Conservation (phyloP, 805 yeast genomes). For the Aciculoconidium aculeatum region DNA sequence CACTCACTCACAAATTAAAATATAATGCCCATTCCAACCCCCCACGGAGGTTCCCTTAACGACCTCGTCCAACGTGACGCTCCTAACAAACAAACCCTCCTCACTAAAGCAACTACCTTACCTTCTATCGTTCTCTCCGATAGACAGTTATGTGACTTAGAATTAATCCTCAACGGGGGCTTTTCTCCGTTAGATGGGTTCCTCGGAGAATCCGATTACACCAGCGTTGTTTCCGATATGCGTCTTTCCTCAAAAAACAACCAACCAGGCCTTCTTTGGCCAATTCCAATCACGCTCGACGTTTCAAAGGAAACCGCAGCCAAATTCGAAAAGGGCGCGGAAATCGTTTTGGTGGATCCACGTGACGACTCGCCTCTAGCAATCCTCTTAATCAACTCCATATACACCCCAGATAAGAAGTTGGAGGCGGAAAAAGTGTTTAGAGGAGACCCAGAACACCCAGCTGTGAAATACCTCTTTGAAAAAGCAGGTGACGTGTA, state of each 20-base stretch:
- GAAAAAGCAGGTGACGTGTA: constrained; percentile 77
- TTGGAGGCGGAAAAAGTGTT: constrained; percentile 81
- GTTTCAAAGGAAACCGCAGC: constrained; percentile 48
- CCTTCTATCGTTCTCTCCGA: constrained; percentile 57
- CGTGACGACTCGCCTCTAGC: constrained; percentile 78
- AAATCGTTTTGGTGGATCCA: constrained; percentile 73
- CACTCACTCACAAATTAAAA: not conserved
- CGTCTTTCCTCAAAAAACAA: constrained; percentile 49
- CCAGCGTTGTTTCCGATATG: constrained; percentile 60
- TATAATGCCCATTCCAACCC: constrained; percentile 56
- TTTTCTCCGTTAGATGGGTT: constrained; percentile 79
- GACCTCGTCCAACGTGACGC: constrained; percentile 83
- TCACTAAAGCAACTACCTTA: constrained; percentile 51
- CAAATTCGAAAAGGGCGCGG: constrained; percentile 46
- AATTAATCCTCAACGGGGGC: constrained; percentile 88
- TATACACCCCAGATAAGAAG: constrained; percentile 75
- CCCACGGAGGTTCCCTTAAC: constrained; percentile 90
- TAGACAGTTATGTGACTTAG: constrained; percentile 91
- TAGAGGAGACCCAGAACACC: constrained; percentile 97
- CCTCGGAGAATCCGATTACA: constrained; percentile 61
- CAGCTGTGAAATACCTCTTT: constrained; percentile 72
- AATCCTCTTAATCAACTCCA: constrained; percentile 69
- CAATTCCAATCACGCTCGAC: constrained; percentile 90
- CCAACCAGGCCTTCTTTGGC: constrained; percentile 70
- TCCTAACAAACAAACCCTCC: constrained; percentile 46